phyloP scores from a whole-genome alignment of 768 basidiomycete genomes.

The Arthromyces matolae region DNA sequence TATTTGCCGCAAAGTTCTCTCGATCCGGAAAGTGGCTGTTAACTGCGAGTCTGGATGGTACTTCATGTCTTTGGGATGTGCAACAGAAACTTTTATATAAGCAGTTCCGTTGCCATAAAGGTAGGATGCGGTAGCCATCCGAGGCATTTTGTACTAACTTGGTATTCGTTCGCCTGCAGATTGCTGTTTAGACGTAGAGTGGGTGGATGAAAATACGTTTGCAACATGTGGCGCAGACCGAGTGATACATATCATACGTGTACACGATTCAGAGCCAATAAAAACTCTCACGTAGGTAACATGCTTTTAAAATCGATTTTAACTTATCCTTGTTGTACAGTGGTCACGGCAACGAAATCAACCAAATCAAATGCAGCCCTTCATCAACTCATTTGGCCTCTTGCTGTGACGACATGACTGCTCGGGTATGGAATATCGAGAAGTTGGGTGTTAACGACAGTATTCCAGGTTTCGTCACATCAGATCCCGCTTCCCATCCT shows the following conservation, averaged over 20 bases:
- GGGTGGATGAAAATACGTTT: slow-evolving; percentile 69
- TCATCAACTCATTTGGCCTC: slow-evolving; percentile 68
- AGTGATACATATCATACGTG: slow-evolving; percentile 55
- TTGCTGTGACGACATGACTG: slow-evolving; percentile 78
- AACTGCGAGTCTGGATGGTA: slow-evolving; percentile 75
- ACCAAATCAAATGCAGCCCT: slow-evolving; percentile 69
- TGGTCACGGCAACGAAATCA: slow-evolving; percentile 75
- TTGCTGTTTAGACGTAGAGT: slow-evolving; percentile 79
- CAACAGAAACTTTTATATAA: slow-evolving; percentile 53
- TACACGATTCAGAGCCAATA: slow-evolving; percentile 50
- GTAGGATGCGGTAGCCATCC: slow-evolving; percentile 34
- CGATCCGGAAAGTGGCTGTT: slow-evolving; percentile 67
- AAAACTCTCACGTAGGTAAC: slow-evolving; percentile 57
- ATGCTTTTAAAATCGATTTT: neutral
- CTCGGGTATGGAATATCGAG: slow-evolving; percentile 70
- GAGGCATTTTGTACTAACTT: slow-evolving; percentile 7
- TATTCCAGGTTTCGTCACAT: slow-evolving; percentile 39
- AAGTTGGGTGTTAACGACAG: slow-evolving; percentile 33
- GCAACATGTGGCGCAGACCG: slow-evolving; percentile 73
- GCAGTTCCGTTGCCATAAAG: slow-evolving; percentile 64
- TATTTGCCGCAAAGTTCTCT: slow-evolving; percentile 79
- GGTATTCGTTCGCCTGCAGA: slow-evolving; percentile 33
- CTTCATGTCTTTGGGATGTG: slow-evolving; percentile 77
- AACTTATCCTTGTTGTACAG: slow-evolving; percentile 31
- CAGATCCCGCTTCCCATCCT: slow-evolving; percentile 33